Base-by-base conservation (phyloP, 1,139 yeast species). In the Geotrichum carabidarum region DNA sequence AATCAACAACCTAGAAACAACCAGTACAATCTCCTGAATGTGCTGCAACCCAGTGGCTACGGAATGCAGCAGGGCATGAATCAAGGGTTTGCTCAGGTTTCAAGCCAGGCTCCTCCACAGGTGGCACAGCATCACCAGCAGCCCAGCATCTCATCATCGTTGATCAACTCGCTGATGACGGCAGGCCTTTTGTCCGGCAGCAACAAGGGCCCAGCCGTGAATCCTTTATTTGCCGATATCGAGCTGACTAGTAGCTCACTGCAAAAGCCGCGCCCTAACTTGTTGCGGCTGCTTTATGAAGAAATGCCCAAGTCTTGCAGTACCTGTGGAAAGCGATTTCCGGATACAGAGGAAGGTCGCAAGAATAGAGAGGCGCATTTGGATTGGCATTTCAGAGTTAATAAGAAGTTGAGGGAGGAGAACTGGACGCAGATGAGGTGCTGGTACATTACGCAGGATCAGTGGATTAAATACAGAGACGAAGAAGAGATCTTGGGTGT, bases 341-440 rank as follows among this genome's bases (percentile, higher is more conserved):
- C 81, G 7, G 79, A 79, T 51, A 80, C 84, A 45, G 74, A 72
- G 1, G 79, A 77, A 52, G 95, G 94, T 1, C 75, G 77, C 15
- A 72, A 70, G 22, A 77, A 78, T 56, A 77, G 85, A 58, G 71
- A 75, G 46, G 75, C 76, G 8, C 99, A 93, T 70, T 74, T 89
- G 63, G 99, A 93, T 71, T 93, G 98, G 98, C 99, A 93, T 74
- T 90, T 90, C 74, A 80, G 98, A 65, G 86, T 89, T 54, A 91
- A 89, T 69, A 87, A 86, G 65, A 84, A 87, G 63, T 74, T 86
- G 51, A 80, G 86, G 48, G 84, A 79, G 43, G 74, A 71, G 57
- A 63, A 65, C 51, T 61, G 72, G 51, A 71, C 75, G 8, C 89
- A 88, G 68, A 82, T 88, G 51, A 75, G 98, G 63, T 80, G 84